Evolutionary conservation across 2,329 filamentous ascomycete species (phyloP).

Genomic region (Fusarium transvaalense): DNA sequence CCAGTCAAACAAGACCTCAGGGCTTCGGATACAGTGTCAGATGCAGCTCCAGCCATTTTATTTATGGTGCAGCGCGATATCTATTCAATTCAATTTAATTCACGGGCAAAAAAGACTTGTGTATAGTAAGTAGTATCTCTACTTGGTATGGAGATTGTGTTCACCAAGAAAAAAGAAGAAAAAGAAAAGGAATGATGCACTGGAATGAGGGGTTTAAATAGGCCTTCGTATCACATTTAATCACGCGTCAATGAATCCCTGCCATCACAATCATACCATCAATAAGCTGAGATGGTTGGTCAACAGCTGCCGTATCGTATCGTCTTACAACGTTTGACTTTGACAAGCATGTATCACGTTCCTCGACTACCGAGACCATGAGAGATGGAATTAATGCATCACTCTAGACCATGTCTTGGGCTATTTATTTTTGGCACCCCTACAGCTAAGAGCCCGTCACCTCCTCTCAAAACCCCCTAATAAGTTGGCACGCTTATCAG

Average conservation of each 20-base stretch:
- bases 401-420: neutral
- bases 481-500: slow-evolving; percentile 9
- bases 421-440: neutral
- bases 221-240: slow-evolving; percentile 13
- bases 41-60: slow-evolving; percentile 49
- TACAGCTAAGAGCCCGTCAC: too few species aligned
- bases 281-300: slow-evolving; percentile 10
- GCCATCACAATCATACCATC: slow-evolving; percentile 12
- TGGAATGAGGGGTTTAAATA: slow-evolving; percentile 41
- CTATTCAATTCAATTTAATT: neutral
- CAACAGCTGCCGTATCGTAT: slow-evolving; percentile 1
- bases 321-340: slow-evolving; percentile 26
- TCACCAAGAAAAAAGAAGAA: neutral
- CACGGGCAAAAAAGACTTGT: neutral
- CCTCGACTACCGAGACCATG: neutral
- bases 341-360: slow-evolving; percentile 4
- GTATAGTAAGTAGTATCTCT: neutral
- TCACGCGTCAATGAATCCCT: slow-evolving; percentile 28
- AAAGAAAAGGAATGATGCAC: slow-evolving; percentile 6
- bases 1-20: slow-evolving; percentile 39
- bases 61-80: slow-evolving; percentile 42
- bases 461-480: neutral
- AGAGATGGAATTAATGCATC: neutral
- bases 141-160: neutral
- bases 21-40: slow-evolving; percentile 16